A percentile compares a stretch with the other conserved stretches of the same genome.
These are phyloP conservation scores for Cladosporium sp. DNA, from an alignment of 2,329 filamentous ascomycete genomes.

Conservation along the genomic window DNA sequence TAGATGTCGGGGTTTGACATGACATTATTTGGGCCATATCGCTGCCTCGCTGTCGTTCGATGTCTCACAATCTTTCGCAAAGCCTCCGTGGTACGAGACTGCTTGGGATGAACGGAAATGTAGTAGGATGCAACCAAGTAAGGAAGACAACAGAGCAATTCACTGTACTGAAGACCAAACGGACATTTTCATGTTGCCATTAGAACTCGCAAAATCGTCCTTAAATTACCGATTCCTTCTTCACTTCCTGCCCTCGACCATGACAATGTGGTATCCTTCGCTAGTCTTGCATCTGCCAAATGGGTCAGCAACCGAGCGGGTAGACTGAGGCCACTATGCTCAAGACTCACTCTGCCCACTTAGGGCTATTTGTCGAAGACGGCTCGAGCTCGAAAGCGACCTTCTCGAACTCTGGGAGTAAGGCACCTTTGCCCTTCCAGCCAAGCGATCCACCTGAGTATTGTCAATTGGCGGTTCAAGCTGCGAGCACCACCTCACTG, in stretches of 20 bases:
- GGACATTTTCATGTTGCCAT: no score
- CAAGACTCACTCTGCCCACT: conserved; percentile 49
- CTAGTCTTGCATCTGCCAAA: conserved; percentile 54
- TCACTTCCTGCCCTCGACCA: conserved; percentile 63
- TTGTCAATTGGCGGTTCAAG: not conserved
- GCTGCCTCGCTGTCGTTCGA: no score
- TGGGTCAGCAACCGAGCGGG: not conserved
- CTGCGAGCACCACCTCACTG: not conserved
- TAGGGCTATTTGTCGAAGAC: conserved; percentile 59
- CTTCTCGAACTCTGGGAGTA: conserved; percentile 65
- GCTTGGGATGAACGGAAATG: no score
- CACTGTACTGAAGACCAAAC: no score
- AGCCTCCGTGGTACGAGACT: no score
- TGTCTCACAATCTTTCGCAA: no score
- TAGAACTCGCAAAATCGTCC: no score
- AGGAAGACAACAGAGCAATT: no score
- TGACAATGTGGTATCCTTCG: conserved; percentile 74
- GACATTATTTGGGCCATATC: no score
- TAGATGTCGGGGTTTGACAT: no score
- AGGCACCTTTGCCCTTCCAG: conserved; percentile 63
- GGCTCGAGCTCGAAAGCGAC: conserved; percentile 63
- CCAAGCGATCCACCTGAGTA: conserved; percentile 60
- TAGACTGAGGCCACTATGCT: not conserved
- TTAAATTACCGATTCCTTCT: not conserved
- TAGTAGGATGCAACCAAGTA: no score